Evolutionary conservation across 495 filamentous ascomycete species (phyloP).

Genomic region (Aspergillus leporis): DNA sequence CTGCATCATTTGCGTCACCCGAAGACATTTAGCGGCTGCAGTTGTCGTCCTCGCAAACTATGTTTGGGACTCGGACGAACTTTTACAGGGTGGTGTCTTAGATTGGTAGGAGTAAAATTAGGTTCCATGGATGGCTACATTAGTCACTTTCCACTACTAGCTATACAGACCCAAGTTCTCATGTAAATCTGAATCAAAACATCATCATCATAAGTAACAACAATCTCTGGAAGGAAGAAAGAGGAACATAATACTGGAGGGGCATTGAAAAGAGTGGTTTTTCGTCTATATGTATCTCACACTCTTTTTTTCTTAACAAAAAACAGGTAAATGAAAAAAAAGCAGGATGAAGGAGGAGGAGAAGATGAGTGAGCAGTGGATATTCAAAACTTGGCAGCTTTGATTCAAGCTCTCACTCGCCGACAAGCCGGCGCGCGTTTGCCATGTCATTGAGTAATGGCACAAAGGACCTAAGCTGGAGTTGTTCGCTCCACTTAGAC

Average conservation of each 20-base stretch:
- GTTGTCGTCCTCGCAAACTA: slow-evolving; percentile 9
- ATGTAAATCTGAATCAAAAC: background rate
- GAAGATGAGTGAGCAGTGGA: background rate
- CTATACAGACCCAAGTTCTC: background rate
- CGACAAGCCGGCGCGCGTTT: slow-evolving; percentile 17
- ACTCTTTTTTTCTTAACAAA: no score
- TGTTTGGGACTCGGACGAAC: slow-evolving; percentile 4
- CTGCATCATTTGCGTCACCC: slow-evolving; percentile 15
- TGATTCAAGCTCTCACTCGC: slow-evolving; percentile 8
- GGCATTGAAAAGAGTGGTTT: no score
- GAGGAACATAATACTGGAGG: background rate
- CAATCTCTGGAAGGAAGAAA: no score
- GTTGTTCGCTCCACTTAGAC: slow-evolving; percentile 19
- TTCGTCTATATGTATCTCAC: no score
- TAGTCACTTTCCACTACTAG: background rate
- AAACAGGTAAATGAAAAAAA: no score
- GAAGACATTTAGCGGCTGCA: slow-evolving; percentile 2
- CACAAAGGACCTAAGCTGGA: slow-evolving; percentile 10
- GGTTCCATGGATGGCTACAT: background rate
- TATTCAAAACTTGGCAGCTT: background rate
- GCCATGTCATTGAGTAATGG: slow-evolving; percentile 22
- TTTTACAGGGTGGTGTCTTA: background rate
- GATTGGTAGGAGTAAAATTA: background rate
- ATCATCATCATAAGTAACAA: no score
- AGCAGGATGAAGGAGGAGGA: no score